Evolutionary conservation across 2,329 filamentous ascomycete species (phyloP), one percentile per base, ranked within the genome.

Genomic region (Paraphoma chrysanthemicola): DNA sequence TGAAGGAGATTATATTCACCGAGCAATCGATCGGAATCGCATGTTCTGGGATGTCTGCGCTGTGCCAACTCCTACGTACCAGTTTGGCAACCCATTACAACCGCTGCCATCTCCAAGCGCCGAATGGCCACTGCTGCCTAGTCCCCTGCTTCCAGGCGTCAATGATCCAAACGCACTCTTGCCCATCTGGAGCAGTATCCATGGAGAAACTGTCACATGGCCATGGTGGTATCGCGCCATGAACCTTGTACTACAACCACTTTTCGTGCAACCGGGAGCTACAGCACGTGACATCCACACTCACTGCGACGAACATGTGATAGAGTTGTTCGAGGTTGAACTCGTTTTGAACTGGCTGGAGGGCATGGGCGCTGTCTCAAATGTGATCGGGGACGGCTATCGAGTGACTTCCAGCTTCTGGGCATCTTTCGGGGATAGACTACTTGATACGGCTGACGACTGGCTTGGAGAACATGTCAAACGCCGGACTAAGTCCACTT

Each of bases 111-210:
- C 81, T 1, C 75, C 78, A 2, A 57, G 66, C 7, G 59, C 66
- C 16, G 16, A 43, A 14, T 74, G 71, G 71, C 39, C 47, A 8
- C 14, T 44, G 4, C 57, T 75, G 9, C 70, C 66, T 3, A 57
- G 61, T 30, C 68, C 72, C 16, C 74, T 74, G 18, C 63, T 72
- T 18, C 67, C 73, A 17, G 66, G 66, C 1, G 66, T 62, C 53
- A 12, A 67, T 1, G 56, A 72, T 45, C 31, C 55, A 17, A 80
- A 81, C 10, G 83, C 85, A 42, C 78, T 77, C 4, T 70, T 91
- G 4, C 90, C 90, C 0, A 83, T 91, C 50, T 93, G 90, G 90
- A 84, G 86, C 50, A 88, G 90, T 71, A 87, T 93, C 57, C 86
- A 89, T 57, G 87, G 85, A 7, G 78, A 83, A 6, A 66, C 85